Evolutionary conservation across 164 flowering plant species (phyloP).

Genomic region (Sextonia rubra): DNA sequence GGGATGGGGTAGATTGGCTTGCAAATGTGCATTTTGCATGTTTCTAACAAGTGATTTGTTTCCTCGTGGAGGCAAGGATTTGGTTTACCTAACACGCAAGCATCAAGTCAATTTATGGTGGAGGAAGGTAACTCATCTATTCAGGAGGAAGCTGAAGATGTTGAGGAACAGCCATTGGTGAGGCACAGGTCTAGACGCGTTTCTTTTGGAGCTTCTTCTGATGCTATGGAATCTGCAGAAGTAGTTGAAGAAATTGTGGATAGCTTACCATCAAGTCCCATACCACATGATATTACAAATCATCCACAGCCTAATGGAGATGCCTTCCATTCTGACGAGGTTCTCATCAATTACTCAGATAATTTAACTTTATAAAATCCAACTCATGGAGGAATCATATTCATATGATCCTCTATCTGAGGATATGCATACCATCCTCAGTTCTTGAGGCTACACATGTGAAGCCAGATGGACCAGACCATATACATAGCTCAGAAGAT

Average conservation of each 20-base stretch:
- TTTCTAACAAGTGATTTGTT: conserved; percentile 13
- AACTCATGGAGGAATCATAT: background rate
- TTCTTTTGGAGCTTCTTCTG: conserved; percentile 37
- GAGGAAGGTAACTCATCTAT: conserved; percentile 55
- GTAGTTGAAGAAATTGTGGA: conserved; percentile 37
- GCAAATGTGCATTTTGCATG: background rate
- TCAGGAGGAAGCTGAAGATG: conserved; percentile 60
- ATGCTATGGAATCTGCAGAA: conserved; percentile 31
- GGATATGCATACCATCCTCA: too few relatives aligned
- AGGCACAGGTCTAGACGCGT: conserved; percentile 56
- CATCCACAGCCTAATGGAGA: conserved; percentile 32
- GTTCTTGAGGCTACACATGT: too few relatives aligned
- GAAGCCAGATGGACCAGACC: too few relatives aligned
- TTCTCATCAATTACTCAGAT: background rate
- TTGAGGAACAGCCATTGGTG: conserved; percentile 66
- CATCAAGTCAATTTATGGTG: conserved; percentile 31
- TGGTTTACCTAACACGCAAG: conserved; percentile 22
- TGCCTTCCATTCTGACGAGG: conserved; percentile 66
- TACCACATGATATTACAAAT: conserved; percentile 18
- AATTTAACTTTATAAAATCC: background rate
- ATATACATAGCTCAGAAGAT: too few relatives aligned
- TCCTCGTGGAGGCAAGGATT: conserved; percentile 25
- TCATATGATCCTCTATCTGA: too few relatives aligned
- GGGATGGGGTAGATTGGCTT: background rate
- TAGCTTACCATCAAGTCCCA: conserved; percentile 51